A percentile compares a stretch with the other conserved stretches of the same genome.
Conservation (phyloP, 805 yeast species). For the Myxozyma geophila region DNA sequence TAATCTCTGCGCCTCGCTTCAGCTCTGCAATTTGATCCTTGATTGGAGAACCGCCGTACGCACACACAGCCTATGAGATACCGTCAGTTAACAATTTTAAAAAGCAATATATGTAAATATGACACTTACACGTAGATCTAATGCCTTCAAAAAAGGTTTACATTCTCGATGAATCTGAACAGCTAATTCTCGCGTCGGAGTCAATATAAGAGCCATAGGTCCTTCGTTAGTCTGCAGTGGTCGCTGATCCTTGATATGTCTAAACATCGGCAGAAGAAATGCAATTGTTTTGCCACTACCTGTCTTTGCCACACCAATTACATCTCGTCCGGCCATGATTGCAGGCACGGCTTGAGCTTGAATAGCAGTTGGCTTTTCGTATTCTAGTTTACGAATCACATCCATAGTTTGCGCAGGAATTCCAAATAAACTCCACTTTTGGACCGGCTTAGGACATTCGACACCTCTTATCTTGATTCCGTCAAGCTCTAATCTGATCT, state of each 20-base stretch:
- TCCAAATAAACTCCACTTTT: slow-evolving; percentile 82
- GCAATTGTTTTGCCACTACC: slow-evolving; percentile 97
- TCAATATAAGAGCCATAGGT: slow-evolving; percentile 76
- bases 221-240: slow-evolving; percentile 58
- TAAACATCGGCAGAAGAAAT: slow-evolving; percentile 77
- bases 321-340: slow-evolving; percentile 85
- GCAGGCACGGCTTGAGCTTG: slow-evolving; percentile 92
- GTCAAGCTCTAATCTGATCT: slow-evolving; percentile 58
- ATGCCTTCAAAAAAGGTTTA: slow-evolving; percentile 57
- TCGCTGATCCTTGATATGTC: slow-evolving; percentile 80
- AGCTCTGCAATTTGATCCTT: slow-evolving; percentile 79
- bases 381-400: slow-evolving; percentile 57
- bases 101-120: neutral
- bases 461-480: slow-evolving; percentile 70
- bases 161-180: slow-evolving; percentile 77
- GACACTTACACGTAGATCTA: slow-evolving; percentile 48
- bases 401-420: slow-evolving; percentile 63
- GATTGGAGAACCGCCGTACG: slow-evolving; percentile 89
- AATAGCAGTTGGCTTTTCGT: slow-evolving; percentile 75
- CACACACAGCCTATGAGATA: slow-evolving; percentile 60
- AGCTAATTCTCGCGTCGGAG: slow-evolving; percentile 94
- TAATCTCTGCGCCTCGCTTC: slow-evolving; percentile 75
- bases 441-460: slow-evolving; percentile 65
- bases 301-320: slow-evolving; percentile 93
- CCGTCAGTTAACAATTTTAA: neutral